Conservation (phyloP, 2,329 filamentous ascomycete genomes). For the Fusarium incarnatum region DNA sequence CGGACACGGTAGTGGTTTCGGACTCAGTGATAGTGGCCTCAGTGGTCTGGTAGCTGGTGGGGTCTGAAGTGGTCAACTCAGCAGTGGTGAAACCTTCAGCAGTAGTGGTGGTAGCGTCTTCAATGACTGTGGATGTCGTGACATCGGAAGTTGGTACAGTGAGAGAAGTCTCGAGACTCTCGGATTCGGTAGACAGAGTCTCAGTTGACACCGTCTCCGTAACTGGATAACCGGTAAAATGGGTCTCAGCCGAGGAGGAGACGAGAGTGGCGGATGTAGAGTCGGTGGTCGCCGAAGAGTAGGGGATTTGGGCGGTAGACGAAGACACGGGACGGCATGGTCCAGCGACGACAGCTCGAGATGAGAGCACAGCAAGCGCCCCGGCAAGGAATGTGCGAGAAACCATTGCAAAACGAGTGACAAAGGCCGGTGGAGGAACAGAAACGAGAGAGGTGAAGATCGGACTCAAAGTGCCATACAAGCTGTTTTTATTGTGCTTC, state of each 20-base stretch:
- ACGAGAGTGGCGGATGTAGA: accelerated
- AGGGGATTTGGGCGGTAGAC: neutral
- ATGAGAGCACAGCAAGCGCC: neutral
- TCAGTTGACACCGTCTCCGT: neutral
- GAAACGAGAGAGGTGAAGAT: too few relatives aligned
- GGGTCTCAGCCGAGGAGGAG: too few relatives aligned
- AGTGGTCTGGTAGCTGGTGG: neutral
- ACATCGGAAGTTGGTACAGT: neutral
- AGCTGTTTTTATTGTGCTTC: neutral
- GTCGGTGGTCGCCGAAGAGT: neutral
- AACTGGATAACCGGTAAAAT: too few relatives aligned
- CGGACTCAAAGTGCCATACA: too few relatives aligned
- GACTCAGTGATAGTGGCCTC: neutral
- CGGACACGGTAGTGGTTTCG: neutral
- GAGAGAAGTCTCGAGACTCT: neutral
- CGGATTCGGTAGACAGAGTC: too few relatives aligned
- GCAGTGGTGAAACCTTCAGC: neutral
- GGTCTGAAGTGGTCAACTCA: neutral
- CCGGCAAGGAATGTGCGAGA: neutral
- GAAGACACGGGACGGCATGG: neutral
- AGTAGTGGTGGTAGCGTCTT: neutral
- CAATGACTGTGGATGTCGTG: neutral
- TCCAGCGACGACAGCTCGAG: neutral
- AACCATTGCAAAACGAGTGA: neutral
- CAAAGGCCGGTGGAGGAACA: neutral